A percentile compares a stretch with the other conserved stretches of the same genome.
These are phyloP conservation scores for Erodium trifolium DNA, from an alignment of 441 rosid genomes.

Conservation along the genomic window DNA sequence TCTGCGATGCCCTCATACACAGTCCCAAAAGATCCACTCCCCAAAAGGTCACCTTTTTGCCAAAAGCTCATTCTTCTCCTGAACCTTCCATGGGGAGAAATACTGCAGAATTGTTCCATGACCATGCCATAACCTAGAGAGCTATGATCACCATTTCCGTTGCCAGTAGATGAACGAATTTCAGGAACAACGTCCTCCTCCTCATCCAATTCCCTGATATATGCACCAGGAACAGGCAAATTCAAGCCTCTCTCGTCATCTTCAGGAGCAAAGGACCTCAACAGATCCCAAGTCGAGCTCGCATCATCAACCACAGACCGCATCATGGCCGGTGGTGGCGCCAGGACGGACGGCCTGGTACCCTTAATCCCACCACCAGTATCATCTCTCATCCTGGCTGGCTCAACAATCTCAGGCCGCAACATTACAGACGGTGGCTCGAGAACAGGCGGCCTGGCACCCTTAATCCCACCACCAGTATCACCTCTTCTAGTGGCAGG, in stretches of 20 bases:
- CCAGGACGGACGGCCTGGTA: conserved; percentile 18
- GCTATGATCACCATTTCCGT: conserved; percentile 21
- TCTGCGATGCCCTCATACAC: conserved; percentile 18
- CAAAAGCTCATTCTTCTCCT: conserved; percentile 11
- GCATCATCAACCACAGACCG: conserved; percentile 16
- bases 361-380: conserved; percentile 17
- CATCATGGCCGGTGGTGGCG: conserved; percentile 22
- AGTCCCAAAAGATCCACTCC: conserved; percentile 19
- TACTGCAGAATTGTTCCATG: background rate
- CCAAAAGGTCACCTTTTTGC: conserved; percentile 21
- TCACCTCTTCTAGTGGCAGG: background rate
- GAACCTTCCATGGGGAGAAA: conserved; percentile 19
- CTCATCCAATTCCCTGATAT: conserved; percentile 17
- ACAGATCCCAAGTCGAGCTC: conserved; percentile 21
- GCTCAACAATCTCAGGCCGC: conserved; percentile 14
- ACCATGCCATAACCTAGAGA: conserved; percentile 11
- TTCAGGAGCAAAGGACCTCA: conserved; percentile 18
- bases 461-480: conserved; percentile 12
- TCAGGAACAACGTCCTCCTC: conserved; percentile 14
- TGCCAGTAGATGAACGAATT: conserved; percentile 11
- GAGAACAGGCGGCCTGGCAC: conserved; percentile 20
- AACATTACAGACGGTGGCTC: conserved; percentile 20
- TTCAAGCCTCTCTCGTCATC: background rate
- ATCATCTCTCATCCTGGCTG: background rate
- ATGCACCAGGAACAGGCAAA: background rate